Evolutionary conservation across 768 basidiomycete genomes (phyloP).

Genomic region (Termitomyces sp.): DNA sequence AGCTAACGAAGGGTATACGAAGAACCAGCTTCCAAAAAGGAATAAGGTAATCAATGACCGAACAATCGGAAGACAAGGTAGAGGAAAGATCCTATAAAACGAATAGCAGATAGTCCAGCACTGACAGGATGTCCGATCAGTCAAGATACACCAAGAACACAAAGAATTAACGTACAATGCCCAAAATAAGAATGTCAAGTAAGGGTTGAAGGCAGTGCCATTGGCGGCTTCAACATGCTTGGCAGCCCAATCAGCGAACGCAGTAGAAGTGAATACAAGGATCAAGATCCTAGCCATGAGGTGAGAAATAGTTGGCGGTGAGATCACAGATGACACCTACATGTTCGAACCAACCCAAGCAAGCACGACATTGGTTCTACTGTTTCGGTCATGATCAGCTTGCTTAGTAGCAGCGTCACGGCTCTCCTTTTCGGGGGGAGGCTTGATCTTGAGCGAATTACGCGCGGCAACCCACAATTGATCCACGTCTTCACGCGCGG

Average conservation of each 20-base stretch:
- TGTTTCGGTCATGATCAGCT: slow-evolving; percentile 79
- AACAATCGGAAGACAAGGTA: slow-evolving; percentile 76
- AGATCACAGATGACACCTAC: slow-evolving; percentile 30
- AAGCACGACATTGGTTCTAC: slow-evolving; percentile 79
- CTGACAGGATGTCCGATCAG: slow-evolving; percentile 26
- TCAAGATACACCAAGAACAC: not conserved
- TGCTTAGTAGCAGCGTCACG: slow-evolving; percentile 87
- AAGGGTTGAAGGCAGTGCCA: slow-evolving; percentile 77
- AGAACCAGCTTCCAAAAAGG: not conserved
- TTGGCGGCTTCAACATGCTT: slow-evolving; percentile 43
- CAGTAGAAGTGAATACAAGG: slow-evolving; percentile 67
- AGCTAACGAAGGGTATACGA: slow-evolving; percentile 3
- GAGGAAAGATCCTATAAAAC: slow-evolving; percentile 72
- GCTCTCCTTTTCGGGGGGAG: slow-evolving; percentile 72
- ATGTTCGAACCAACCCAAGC: slow-evolving; percentile 85
- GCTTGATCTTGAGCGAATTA: slow-evolving; percentile 58
- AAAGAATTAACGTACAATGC: slow-evolving; percentile 20
- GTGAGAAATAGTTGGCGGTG: not conserved
- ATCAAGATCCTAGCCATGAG: slow-evolving; percentile 53
- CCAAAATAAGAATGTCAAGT: slow-evolving; percentile 72
- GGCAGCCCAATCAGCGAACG: slow-evolving; percentile 70
- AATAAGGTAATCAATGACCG: slow-evolving; percentile 39
- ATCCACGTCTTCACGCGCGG: slow-evolving; percentile 82
- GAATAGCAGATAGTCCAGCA: slow-evolving; percentile 73
- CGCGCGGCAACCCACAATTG: slow-evolving; percentile 79